Conservation (phyloP, 169 alveolate species). For the Cystoisospora suis region DNA sequence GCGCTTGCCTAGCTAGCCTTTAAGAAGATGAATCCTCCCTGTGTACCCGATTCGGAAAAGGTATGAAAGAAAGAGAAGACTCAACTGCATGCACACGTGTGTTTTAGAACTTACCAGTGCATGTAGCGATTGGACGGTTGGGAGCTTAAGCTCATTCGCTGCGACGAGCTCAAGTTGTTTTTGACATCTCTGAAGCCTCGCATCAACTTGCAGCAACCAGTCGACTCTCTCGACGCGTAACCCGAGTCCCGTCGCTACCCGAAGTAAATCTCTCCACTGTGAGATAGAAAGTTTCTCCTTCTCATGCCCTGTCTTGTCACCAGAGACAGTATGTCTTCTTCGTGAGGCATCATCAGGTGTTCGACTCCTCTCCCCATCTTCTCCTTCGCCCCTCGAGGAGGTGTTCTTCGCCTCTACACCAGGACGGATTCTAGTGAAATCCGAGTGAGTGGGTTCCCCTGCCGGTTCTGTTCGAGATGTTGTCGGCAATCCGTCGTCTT, state of each 20-base stretch:
- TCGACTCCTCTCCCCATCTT: too few species aligned
- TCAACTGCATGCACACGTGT: too few species aligned
- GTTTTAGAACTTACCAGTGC: slow-evolving; percentile 20
- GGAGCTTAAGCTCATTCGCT: not conserved
- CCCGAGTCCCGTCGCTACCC: not conserved
- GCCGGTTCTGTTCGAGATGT: too few species aligned
- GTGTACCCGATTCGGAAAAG: not conserved
- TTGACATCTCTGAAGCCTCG: not conserved
- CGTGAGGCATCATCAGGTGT: not conserved
- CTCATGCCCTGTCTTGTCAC: not conserved
- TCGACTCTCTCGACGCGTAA: not conserved
- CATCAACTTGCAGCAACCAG: not conserved
- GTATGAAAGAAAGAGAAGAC: too few species aligned
- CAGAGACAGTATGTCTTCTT: not conserved
- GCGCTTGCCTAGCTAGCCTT: not conserved
- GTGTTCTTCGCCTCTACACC: too few species aligned
- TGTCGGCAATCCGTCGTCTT: too few species aligned
- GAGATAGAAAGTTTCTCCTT: not conserved
- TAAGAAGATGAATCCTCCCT: not conserved
- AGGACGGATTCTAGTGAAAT: too few species aligned
- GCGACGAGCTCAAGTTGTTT: not conserved
- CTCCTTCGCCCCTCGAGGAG: too few species aligned
- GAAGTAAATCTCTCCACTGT: slow-evolving; percentile 7
- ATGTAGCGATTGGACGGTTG: slow-evolving; percentile 2
- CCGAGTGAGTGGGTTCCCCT: too few species aligned